phyloP scores from a whole-genome alignment of 1,284 basidiomycete genomes.

The Tremellales sp. region DNA sequence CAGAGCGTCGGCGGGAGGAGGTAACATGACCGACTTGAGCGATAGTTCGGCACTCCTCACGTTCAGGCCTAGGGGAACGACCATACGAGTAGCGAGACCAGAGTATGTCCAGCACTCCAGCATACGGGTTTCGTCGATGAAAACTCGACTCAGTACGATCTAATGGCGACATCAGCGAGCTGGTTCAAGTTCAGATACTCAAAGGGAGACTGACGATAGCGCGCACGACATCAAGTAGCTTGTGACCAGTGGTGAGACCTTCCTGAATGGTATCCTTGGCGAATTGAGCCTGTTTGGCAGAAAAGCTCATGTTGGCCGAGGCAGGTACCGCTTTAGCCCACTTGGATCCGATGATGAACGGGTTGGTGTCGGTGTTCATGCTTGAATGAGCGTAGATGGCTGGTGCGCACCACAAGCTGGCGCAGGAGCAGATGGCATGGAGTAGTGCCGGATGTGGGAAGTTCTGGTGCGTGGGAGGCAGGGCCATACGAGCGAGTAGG shows the following conservation, averaged over 20 bases:
- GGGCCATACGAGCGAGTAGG: slow-evolving; percentile 48
- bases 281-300: slow-evolving; percentile 28
- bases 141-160: slow-evolving; percentile 43
- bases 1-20: slow-evolving; percentile 39
- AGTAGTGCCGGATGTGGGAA: slow-evolving; percentile 51
- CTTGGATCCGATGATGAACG: background rate
- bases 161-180: slow-evolving; percentile 3
- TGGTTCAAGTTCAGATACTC: background rate
- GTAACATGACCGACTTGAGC: slow-evolving; percentile 43
- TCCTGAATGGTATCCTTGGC: slow-evolving; percentile 41
- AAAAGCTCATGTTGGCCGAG: slow-evolving; percentile 11
- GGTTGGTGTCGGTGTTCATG: slow-evolving; percentile 5
- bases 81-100: slow-evolving; percentile 42
- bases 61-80: slow-evolving; percentile 44
- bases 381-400: slow-evolving; percentile 21
- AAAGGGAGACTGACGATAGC: slow-evolving; percentile 29
- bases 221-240: slow-evolving; percentile 43
- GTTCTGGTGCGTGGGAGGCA: slow-evolving; percentile 49
- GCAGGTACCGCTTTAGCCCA: background rate
- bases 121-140: slow-evolving; percentile 47
- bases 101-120: slow-evolving; percentile 46
- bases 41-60: slow-evolving; percentile 42
- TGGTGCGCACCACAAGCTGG: slow-evolving; percentile 37
- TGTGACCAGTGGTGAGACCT: slow-evolving; percentile 42
- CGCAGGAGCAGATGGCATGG: slow-evolving; percentile 49